Conservation (phyloP, 768 basidiomycete species). For the Psilocybe sp. region DNA sequence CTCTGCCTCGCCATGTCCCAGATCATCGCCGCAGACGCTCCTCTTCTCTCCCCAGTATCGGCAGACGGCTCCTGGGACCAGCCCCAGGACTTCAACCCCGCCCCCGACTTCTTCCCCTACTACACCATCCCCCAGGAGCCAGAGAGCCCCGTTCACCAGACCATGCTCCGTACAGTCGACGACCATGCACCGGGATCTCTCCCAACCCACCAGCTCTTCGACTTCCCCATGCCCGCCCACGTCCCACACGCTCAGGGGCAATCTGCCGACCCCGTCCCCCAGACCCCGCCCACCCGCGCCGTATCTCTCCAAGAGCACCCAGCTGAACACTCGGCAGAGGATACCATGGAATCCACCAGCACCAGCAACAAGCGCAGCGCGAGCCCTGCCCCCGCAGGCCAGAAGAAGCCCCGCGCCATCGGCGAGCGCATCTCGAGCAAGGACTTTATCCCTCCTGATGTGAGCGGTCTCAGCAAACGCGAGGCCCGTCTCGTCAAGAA, state of each 20-base stretch:
- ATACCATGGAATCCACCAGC: slow-evolving; percentile 24
- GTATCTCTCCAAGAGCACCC: slow-evolving; percentile 13
- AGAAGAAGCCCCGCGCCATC: slow-evolving; percentile 40
- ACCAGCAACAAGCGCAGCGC: slow-evolving; percentile 43
- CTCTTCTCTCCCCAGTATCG: slow-evolving; percentile 44
- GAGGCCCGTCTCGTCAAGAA: slow-evolving; percentile 92
- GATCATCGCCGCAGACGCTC: slow-evolving; percentile 55
- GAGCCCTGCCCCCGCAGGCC: slow-evolving; percentile 33
- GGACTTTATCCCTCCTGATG: slow-evolving; percentile 88
- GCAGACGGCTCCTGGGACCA: slow-evolving; percentile 49
- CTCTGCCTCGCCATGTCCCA: slow-evolving; percentile 50
- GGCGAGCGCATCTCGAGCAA: slow-evolving; percentile 61
- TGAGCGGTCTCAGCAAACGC: slow-evolving; percentile 83
- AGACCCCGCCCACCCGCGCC: slow-evolving; percentile 21
- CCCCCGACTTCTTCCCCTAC: slow-evolving; percentile 42
- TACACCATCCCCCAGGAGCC: slow-evolving; percentile 50
- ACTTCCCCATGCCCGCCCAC: slow-evolving; percentile 36
- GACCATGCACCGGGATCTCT: slow-evolving; percentile 54
- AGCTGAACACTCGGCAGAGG: slow-evolving; percentile 3
- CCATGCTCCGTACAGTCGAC: slow-evolving; percentile 43
- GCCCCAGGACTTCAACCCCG: slow-evolving; percentile 33
- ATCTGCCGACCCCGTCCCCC: slow-evolving; percentile 25
- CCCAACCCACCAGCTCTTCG: slow-evolving; percentile 73
- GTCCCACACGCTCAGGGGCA: no score
- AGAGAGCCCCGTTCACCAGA: slow-evolving; percentile 41